Evolutionary conservation across 805 yeast genomes (phyloP).

Genomic region (Priceomyces haplophilus): DNA sequence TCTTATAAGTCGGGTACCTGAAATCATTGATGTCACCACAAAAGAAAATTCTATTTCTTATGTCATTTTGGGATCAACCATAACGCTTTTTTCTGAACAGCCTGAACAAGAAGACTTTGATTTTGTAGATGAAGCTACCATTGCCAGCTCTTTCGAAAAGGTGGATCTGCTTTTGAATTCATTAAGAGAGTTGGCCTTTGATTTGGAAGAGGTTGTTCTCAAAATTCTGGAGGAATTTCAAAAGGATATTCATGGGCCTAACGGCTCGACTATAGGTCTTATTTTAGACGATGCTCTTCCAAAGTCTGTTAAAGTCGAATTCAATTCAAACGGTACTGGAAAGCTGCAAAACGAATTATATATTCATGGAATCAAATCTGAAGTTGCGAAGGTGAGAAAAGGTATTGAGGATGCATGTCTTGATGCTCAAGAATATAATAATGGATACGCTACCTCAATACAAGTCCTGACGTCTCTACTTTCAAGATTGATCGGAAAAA

Average conservation of each 20-base stretch:
- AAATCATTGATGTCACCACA: conserved; percentile 40
- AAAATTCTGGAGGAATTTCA: conserved; percentile 56
- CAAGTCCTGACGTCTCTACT: conserved; percentile 65
- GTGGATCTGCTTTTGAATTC: conserved; percentile 55
- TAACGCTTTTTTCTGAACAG: conserved; percentile 58
- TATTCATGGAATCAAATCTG: conserved; percentile 67
- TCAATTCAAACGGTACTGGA: conserved; percentile 40
- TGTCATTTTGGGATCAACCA: conserved; percentile 52
- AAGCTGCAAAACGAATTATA: conserved; percentile 50
- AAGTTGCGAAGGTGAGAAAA: conserved; percentile 52
- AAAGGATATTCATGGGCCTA: conserved; percentile 57
- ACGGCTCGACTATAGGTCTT: conserved; percentile 52
- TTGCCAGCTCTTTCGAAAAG: conserved; percentile 48
- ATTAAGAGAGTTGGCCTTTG: conserved; percentile 56
- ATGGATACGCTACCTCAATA: conserved; percentile 32
- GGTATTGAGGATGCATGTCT: conserved; percentile 54
- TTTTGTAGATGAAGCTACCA: conserved; percentile 67
- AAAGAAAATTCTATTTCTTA: conserved; percentile 49
- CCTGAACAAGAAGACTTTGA: conserved; percentile 49
- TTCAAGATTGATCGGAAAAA: conserved; percentile 85
- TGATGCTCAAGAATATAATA: conserved; percentile 48
- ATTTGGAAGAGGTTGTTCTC: conserved; percentile 51
- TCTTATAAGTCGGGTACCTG: conserved; percentile 47
- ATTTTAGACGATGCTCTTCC: conserved; percentile 37
- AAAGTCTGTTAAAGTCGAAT: conserved; percentile 43